These are phyloP conservation scores for Calocera cornea DNA, from an alignment of 768 basidiomycete species.

Conservation along the genomic window DNA sequence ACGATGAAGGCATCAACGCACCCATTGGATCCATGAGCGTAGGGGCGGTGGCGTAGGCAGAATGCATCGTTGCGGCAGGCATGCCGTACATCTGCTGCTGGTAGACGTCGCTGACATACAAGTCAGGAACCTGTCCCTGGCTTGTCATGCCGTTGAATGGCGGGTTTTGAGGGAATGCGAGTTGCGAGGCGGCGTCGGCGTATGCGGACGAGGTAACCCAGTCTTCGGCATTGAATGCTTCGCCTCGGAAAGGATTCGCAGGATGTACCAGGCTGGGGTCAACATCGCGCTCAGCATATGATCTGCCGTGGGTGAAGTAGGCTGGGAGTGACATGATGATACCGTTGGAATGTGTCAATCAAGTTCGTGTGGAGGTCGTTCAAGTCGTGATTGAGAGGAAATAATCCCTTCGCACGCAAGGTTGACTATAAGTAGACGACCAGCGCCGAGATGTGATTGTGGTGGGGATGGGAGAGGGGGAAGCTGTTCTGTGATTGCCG, in stretches of 20 bases:
- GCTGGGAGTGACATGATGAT: not conserved
- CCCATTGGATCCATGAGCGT: not conserved
- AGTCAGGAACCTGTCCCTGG: not conserved
- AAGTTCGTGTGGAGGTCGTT: not conserved
- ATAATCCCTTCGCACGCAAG: not conserved
- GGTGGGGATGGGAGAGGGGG: not conserved
- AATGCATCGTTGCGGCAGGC: not conserved
- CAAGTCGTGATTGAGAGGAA: not conserved
- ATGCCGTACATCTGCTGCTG: not conserved
- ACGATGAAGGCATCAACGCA: not conserved
- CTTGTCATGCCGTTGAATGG: not conserved
- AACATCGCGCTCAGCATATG: not conserved
- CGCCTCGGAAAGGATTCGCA: not conserved
- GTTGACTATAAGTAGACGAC: constrained; percentile 6
- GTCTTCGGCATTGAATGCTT: not conserved
- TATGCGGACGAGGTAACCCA: not conserved
- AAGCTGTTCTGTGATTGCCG: not conserved
- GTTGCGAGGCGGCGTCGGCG: not conserved
- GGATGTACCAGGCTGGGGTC: not conserved
- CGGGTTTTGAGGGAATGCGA: not conserved
- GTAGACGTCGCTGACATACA: not conserved
- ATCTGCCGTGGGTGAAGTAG: not conserved
- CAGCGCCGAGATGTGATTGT: not conserved
- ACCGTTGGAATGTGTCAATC: not conserved
- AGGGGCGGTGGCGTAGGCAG: not conserved